Percentiles rank a stretch among this genome's conserved stretches.
phyloP scores from a whole-genome alignment of 768 basidiomycete species.

The Paxillus ammoniavirescens region DNA sequence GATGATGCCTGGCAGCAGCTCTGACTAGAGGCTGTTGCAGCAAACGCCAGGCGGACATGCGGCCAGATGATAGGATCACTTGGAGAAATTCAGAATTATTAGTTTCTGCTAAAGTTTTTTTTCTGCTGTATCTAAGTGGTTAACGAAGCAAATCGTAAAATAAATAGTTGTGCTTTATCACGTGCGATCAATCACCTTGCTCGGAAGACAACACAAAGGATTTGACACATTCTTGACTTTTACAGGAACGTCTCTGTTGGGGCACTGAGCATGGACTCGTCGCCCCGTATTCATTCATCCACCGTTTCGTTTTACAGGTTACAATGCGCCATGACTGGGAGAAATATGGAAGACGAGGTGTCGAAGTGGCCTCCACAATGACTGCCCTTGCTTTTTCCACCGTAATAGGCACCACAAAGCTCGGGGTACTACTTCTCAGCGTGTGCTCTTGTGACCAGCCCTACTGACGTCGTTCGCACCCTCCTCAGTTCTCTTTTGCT shows the following conservation, averaged over 20 bases:
- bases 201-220: background rate
- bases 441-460: conserved; percentile 2
- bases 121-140: background rate
- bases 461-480: conserved; percentile 3
- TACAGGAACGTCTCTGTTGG: background rate
- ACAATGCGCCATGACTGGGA: conserved; percentile 38
- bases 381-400: conserved; percentile 66
- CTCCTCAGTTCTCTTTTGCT: conserved; percentile 62
- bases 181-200: conserved; percentile 10
- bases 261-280: conserved; percentile 21
- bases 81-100: background rate
- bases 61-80: background rate
- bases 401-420: conserved; percentile 62
- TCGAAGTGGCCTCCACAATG: conserved; percentile 65
- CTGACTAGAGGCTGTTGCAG: conserved; percentile 7
- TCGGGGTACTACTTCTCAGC: conserved; percentile 54
- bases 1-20: background rate
- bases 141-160: background rate
- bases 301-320: background rate
- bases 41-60: conserved; percentile 21
- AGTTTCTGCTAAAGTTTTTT: background rate
- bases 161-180: conserved; percentile 14
- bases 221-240: no score
- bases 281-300: conserved; percentile 8
- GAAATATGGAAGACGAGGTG: conserved; percentile 49